These are phyloP conservation scores for Saccharomycopsis javanensis DNA, from an alignment of 805 yeast species.

Conservation along the genomic window DNA sequence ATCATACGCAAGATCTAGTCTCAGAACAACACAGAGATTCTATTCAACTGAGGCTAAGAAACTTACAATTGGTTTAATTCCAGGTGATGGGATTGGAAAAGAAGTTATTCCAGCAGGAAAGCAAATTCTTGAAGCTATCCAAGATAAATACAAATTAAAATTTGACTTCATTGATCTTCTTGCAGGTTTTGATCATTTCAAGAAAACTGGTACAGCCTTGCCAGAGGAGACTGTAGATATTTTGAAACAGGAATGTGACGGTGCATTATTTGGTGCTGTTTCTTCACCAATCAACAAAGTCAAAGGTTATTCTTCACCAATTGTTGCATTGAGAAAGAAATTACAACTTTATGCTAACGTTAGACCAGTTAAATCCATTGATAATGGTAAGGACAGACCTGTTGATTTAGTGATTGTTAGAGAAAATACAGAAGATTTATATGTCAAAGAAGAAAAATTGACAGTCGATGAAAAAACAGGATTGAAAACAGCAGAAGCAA, in stretches of 20 bases:
- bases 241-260: conserved; percentile 78
- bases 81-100: conserved; percentile 97
- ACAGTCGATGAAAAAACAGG: conserved; percentile 65
- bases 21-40: conserved; percentile 7
- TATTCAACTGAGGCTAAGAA: conserved; percentile 33
- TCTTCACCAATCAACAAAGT: conserved; percentile 91
- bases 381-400: conserved; percentile 65
- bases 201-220: conserved; percentile 89
- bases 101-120: conserved; percentile 96
- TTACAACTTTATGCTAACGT: conserved; percentile 93
- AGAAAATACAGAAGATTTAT: conserved; percentile 96
- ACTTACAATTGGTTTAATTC: conserved; percentile 62
- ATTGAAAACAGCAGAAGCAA: conserved; percentile 90
- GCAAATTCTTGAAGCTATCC: conserved; percentile 74
- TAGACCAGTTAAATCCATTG: conserved; percentile 93
- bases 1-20: not conserved
- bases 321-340: conserved; percentile 95
- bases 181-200: conserved; percentile 93
- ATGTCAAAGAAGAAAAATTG: conserved; percentile 84
- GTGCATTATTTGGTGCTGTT: conserved; percentile 97
- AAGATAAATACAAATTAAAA: conserved; percentile 60
- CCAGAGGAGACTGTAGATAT: conserved; percentile 85
- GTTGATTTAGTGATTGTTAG: conserved; percentile 97
- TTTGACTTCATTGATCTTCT: conserved; percentile 82
- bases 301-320: conserved; percentile 95